Conservation (phyloP, 768 basidiomycete genomes). For the Naganishia kalamii region DNA sequence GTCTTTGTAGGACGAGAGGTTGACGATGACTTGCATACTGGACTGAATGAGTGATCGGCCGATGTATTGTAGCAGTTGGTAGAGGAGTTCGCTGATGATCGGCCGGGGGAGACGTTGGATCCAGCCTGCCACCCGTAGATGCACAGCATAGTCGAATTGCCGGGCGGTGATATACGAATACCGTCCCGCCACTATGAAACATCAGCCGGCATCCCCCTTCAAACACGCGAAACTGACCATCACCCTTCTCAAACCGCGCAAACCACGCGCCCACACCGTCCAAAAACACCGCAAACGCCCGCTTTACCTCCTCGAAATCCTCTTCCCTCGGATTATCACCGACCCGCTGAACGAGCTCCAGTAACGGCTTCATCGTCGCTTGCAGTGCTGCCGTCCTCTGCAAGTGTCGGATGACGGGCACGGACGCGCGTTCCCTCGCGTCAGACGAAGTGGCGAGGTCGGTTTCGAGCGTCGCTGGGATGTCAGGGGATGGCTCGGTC, state of each 20-base stretch:
- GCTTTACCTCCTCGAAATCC: background rate
- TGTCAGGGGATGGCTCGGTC: background rate
- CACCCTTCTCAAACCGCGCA: background rate
- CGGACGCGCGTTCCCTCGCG: background rate
- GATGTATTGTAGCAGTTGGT: background rate
- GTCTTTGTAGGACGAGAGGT: background rate
- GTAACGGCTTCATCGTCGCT: background rate
- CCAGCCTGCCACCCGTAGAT: background rate
- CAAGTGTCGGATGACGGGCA: background rate
- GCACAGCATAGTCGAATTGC: conserved; percentile 1
- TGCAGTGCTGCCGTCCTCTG: background rate
- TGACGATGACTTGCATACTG: background rate
- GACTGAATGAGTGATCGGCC: background rate
- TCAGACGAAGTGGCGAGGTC: background rate
- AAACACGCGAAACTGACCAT: background rate
- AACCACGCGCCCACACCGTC: background rate
- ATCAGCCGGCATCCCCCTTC: background rate
- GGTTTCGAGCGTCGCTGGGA: background rate
- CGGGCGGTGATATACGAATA: background rate
- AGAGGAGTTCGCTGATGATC: background rate
- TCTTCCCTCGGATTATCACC: background rate
- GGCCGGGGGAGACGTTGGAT: conserved; percentile 1
- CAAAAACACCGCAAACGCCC: background rate
- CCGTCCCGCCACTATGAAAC: background rate
- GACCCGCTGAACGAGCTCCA: background rate